Conservation (phyloP, 805 yeast genomes). For the Ogataea neopini region DNA sequence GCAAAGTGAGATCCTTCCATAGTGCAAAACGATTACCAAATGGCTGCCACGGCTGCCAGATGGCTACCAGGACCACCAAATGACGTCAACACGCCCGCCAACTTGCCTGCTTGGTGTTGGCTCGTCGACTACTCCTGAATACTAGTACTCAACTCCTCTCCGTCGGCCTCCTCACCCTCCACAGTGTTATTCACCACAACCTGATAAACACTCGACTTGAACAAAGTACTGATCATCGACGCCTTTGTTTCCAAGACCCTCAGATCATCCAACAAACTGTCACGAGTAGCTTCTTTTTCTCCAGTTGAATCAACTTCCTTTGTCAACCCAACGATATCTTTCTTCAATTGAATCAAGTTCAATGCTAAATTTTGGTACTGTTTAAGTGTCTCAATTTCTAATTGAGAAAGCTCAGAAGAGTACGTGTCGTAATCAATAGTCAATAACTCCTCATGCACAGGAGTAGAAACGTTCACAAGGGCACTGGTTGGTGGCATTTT, state of each 20-base stretch:
- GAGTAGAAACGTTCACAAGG: not conserved
- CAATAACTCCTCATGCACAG: conserved; percentile 19
- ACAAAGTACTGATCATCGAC: conserved; percentile 33
- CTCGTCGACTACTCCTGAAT: conserved; percentile 22
- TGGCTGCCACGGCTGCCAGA: no score
- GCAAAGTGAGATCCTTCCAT: no score
- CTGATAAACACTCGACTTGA: conserved; percentile 35
- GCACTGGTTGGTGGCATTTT: conserved; percentile 6
- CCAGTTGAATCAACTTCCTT: conserved; percentile 28
- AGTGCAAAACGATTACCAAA: no score
- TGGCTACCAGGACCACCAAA: no score
- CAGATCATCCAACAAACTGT: conserved; percentile 23
- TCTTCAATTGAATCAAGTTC: conserved; percentile 30
- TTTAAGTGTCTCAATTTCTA: conserved; percentile 39
- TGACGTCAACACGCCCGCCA: no score
- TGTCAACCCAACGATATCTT: conserved; percentile 27
- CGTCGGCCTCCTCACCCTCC: conserved; percentile 9
- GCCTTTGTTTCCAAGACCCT: conserved; percentile 27
- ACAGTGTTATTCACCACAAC: conserved; percentile 22
- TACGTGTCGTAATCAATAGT: conserved; percentile 29
- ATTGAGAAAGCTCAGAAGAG: conserved; percentile 32
- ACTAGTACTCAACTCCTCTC: conserved; percentile 18
- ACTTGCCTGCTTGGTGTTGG: not conserved
- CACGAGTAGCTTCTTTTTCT: conserved; percentile 18
- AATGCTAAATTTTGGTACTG: conserved; percentile 41